A percentile compares a stretch with the other conserved stretches of the same genome.
phyloP scores from a whole-genome alignment of 768 basidiomycete genomes.

The Suillus sp. region DNA sequence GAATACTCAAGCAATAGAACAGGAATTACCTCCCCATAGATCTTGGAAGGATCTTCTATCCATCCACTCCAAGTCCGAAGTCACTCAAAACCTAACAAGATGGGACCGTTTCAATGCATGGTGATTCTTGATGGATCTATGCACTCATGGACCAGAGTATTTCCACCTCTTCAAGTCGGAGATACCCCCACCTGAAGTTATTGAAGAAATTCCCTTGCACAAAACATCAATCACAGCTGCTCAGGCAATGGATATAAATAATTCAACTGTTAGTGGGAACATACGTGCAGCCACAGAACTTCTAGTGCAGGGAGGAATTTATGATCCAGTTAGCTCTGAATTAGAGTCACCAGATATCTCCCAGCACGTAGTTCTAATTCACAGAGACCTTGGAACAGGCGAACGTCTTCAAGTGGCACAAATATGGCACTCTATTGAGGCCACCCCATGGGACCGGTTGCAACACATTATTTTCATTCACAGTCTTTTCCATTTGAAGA shows the following conservation, averaged over 20 bases:
- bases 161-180: constrained; percentile 23
- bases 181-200: constrained; percentile 25
- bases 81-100: too few species aligned
- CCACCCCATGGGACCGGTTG: too few species aligned
- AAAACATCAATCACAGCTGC: constrained; percentile 28
- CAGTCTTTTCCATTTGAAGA: too few species aligned
- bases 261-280: constrained; percentile 25
- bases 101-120: too few species aligned
- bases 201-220: constrained; percentile 32
- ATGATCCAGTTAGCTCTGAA: too few species aligned
- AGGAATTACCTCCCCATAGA: too few species aligned
- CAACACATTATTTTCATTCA: too few species aligned
- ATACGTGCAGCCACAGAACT: constrained; percentile 20
- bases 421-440: too few species aligned
- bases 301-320: constrained; percentile 9
- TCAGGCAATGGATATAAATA: constrained; percentile 27
- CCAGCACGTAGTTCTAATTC: constrained; percentile 11
- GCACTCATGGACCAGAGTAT: constrained; percentile 20
- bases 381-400: not conserved
- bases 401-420: not conserved
- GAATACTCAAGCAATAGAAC: too few species aligned
- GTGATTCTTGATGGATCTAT: constrained; percentile 5
- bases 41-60: too few species aligned
- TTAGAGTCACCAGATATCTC: constrained; percentile 14
- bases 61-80: too few species aligned